Conservation (phyloP, 148 eudicot genomes). For the Diospyros lotus region DNA sequence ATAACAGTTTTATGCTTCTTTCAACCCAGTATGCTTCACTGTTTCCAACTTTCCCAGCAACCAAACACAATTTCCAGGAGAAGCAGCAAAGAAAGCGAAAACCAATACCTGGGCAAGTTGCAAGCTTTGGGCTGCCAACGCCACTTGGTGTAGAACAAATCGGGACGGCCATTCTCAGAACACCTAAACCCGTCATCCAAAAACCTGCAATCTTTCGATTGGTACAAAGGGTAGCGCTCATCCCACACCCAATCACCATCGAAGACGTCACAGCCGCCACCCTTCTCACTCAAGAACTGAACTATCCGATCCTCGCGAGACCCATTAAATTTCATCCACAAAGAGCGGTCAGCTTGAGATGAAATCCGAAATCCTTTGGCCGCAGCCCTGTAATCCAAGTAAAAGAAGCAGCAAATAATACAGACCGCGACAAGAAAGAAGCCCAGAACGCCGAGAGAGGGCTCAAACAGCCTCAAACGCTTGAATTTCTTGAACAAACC, state of each 20-base stretch:
- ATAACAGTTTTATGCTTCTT: not conserved
- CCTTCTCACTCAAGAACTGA: constrained; percentile 33
- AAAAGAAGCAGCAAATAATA: constrained; percentile 49
- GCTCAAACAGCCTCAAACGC: constrained; percentile 52
- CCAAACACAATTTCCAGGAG: constrained; percentile 6
- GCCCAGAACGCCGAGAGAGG: constrained; percentile 53
- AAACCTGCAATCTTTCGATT: constrained; percentile 65
- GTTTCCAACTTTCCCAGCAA: constrained; percentile 1
- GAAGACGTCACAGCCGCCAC: constrained; percentile 63
- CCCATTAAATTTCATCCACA: constrained; percentile 35
- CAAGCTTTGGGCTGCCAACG: constrained; percentile 92
- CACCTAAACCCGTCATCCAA: constrained; percentile 85
- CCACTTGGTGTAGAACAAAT: constrained; percentile 73
- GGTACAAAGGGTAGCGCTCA: constrained; percentile 73
- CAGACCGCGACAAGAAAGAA: constrained; percentile 37
- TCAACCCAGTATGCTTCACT: not conserved
- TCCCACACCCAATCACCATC: constrained; percentile 97
- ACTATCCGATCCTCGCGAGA: constrained; percentile 13
- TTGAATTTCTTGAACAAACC: constrained; percentile 46
- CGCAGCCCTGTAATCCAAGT: constrained; percentile 55
- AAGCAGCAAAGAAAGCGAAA: not conserved
- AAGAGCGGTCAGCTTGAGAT: constrained; percentile 27
- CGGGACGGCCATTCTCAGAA: constrained; percentile 76
- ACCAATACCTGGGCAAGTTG: constrained; percentile 73
- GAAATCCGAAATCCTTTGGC: constrained; percentile 35